Percentiles rank a stretch among this genome's conserved stretches.
These are phyloP conservation scores for Ustilago cynodontis DNA, from an alignment of 1,284 basidiomycete genomes.

Conservation along the genomic window DNA sequence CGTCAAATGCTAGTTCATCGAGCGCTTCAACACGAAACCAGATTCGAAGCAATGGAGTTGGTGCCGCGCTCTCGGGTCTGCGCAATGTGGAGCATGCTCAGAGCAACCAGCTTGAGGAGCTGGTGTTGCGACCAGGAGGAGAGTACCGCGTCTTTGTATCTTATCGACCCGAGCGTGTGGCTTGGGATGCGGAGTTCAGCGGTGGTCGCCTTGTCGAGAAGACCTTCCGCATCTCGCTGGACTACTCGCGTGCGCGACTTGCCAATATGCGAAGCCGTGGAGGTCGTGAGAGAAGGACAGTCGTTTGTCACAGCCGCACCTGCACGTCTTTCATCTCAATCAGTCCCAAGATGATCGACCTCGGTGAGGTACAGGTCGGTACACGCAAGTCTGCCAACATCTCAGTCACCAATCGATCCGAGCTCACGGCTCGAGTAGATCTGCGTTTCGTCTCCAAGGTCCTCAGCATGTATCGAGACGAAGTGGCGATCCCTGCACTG, in stretches of 20 bases:
- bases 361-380: slow-evolving; percentile 73
- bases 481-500: slow-evolving; percentile 72
- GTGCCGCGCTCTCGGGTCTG: slow-evolving; percentile 47
- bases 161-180: slow-evolving; percentile 70
- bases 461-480: slow-evolving; percentile 72
- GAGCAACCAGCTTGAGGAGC: slow-evolving; percentile 72
- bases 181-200: slow-evolving; percentile 59
- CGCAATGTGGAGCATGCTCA: slow-evolving; percentile 65
- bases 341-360: slow-evolving; percentile 71
- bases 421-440: slow-evolving; percentile 72
- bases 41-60: slow-evolving; percentile 20
- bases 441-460: slow-evolving; percentile 73
- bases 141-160: slow-evolving; percentile 73
- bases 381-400: slow-evolving; percentile 71
- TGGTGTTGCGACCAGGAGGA: slow-evolving; percentile 72
- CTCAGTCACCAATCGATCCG: slow-evolving; percentile 71
- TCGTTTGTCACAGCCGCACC: slow-evolving; percentile 71
- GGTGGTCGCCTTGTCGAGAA: slow-evolving; percentile 71
- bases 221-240: slow-evolving; percentile 72
- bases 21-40: slow-evolving; percentile 28
- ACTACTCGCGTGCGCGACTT: slow-evolving; percentile 68
- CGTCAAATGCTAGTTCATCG: slow-evolving; percentile 51
- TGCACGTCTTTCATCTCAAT: slow-evolving; percentile 73
- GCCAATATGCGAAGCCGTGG: slow-evolving; percentile 63
- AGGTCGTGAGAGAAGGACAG: slow-evolving; percentile 68